Conservation (phyloP, 331 rosid species). For the Cydonia oblonga region DNA sequence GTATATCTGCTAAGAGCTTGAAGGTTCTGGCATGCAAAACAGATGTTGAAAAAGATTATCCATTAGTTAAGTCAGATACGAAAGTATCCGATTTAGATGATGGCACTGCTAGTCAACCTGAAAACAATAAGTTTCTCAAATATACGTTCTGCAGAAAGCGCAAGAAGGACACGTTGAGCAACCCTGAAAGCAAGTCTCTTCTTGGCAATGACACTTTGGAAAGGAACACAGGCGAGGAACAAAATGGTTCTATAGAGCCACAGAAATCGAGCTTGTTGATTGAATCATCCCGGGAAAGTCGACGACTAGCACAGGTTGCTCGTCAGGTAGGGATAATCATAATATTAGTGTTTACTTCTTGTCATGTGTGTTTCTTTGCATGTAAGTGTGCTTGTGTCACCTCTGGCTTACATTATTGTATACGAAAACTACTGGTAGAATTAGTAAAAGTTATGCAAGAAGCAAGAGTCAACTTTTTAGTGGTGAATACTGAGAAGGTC, state of each 20-base stretch:
- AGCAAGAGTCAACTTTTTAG: neutral
- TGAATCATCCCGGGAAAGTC: constrained; percentile 52
- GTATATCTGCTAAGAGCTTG: constrained; percentile 26
- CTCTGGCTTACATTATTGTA: neutral
- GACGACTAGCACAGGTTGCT: constrained; percentile 63
- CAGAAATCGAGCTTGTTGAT: constrained; percentile 39
- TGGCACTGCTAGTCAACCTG: constrained; percentile 30
- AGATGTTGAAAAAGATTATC: constrained; percentile 26
- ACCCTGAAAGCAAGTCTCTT: constrained; percentile 31
- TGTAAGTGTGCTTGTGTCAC: constrained; percentile 1
- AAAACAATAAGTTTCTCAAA: constrained; percentile 46
- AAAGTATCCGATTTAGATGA: constrained; percentile 33
- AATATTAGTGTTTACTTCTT: constrained; percentile 1
- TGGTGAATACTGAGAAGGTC: neutral
- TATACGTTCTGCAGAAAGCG: constrained; percentile 75
- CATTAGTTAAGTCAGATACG: constrained; percentile 18
- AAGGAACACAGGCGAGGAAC: constrained; percentile 33
- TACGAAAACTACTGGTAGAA: neutral
- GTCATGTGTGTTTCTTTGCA: neutral
- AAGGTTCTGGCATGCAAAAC: constrained; percentile 26
- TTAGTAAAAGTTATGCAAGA: neutral
- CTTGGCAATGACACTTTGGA: constrained; percentile 28
- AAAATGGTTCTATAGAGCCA: constrained; percentile 31
- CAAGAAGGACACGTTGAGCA: constrained; percentile 49
- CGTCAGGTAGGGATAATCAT: constrained; percentile 57